Base-by-base conservation (phyloP, 495 filamentous ascomycete species). In the Paragyromitra xinjiangensis region DNA sequence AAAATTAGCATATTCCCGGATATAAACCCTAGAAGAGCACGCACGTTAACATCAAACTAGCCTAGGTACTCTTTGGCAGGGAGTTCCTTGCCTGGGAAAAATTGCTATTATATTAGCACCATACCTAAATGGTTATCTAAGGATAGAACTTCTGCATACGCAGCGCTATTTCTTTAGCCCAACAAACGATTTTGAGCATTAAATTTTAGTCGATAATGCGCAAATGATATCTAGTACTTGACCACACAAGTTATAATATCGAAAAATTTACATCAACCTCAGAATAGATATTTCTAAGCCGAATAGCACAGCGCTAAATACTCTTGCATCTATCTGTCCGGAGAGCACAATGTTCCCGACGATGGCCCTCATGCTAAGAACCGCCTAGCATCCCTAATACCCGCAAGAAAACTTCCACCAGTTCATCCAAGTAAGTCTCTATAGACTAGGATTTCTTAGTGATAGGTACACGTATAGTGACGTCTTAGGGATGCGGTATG, bases 381-480 rank as follows among this genome's bases (percentile, higher is more conserved):
- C 12, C 4, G 37, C 3, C 53, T 11, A 29, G 22, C n/a, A 37
- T 59, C 6, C 55, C 14, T 0, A 59, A 29, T 56, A 9, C n/a
- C 5, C 8, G 2, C 19, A 22, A n/a, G 19, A 34, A 51, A 51
- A 19, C 16, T 26, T 56, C 12, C 8, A 59, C 29, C 16, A 59
- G 4, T 14, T 37, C 19, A 56, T 56, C 11, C 3, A 14, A 51
- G 16, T 29, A 8, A 14, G 53, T 22, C 24, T 8, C 24, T 29
- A 0, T 26, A 29, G 55, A 12, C 2, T 11, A 34, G 3, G 26
- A 37, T 59, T 59, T 59, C 55, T 59, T 59, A 1, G 37, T n/a
- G 55, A 59, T 59, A 59, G 24, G 55, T 59, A 59, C 55, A 59
- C 55, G 55, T 59, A 37, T 11, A 26, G 26, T 37, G 55, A 59